Percentiles rank a stretch among this genome's conserved stretches.
Evolutionary conservation across 2,329 filamentous ascomycete genomes (phyloP).

Genomic region (Colletotrichum camelliae): DNA sequence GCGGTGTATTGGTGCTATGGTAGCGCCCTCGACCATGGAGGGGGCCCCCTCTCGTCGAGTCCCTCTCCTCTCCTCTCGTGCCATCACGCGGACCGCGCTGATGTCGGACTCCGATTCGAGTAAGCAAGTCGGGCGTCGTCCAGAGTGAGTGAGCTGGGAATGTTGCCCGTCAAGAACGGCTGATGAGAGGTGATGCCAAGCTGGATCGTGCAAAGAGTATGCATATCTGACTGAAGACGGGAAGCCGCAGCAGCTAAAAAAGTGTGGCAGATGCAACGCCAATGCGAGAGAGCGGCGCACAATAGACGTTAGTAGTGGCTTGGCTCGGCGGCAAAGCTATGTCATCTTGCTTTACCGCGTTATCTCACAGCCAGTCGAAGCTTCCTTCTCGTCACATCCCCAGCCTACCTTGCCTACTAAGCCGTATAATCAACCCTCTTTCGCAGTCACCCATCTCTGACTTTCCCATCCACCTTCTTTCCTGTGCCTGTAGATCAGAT

Average conservation of each 20-base stretch:
- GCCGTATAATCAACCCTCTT: neutral
- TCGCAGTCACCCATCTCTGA: neutral
- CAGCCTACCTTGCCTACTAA: neutral
- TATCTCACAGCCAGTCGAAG: neutral
- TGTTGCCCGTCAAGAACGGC: neutral
- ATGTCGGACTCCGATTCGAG: neutral
- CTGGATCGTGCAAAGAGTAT: neutral
- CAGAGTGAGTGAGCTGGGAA: neutral
- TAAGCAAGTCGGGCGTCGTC: neutral
- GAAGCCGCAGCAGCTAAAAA: conserved; percentile 2
- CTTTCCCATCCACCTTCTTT: neutral
- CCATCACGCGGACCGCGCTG: neutral
- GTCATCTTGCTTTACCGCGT: neutral
- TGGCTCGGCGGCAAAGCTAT: neutral
- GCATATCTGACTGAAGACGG: conserved; percentile 6
- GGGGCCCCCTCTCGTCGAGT: neutral
- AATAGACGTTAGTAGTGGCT: neutral
- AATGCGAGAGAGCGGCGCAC: neutral
- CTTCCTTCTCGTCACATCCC: neutral
- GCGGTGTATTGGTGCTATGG: neutral
- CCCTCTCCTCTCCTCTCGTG: neutral
- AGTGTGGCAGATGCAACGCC: neutral
- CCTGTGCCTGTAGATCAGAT: conserved; percentile 5
- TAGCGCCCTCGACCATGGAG: neutral
- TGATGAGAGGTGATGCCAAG: neutral